phyloP scores from a whole-genome alignment of 148 eudicot species.

The Bassia scoparia region DNA sequence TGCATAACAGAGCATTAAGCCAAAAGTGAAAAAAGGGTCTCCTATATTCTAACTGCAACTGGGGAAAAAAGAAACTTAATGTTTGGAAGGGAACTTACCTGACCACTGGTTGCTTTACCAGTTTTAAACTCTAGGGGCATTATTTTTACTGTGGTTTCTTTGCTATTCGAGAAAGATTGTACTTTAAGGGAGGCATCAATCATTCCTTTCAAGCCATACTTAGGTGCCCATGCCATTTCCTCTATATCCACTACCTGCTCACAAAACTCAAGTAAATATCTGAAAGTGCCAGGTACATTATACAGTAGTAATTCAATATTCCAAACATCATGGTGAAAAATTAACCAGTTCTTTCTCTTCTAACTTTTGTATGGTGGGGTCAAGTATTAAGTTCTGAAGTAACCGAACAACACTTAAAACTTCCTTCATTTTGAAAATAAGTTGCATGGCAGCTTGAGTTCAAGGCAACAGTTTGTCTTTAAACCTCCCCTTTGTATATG shows the following conservation, averaged over 20 bases:
- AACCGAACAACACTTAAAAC: neutral
- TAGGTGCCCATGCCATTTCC: conserved; percentile 99
- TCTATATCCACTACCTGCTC: conserved; percentile 88
- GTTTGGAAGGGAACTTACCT: conserved; percentile 46
- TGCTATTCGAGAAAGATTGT: conserved; percentile 31
- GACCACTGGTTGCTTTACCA: conserved; percentile 89
- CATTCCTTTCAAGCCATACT: conserved; percentile 94
- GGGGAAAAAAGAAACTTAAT: neutral
- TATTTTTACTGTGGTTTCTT: conserved; percentile 47
- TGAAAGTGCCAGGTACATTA: neutral
- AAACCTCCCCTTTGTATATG: neutral
- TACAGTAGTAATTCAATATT: neutral
- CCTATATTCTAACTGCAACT: neutral
- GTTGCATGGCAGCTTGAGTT: neutral
- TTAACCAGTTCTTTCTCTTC: too few species aligned
- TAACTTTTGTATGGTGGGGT: too few species aligned
- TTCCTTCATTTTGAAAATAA: neutral
- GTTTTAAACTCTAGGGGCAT: conserved; percentile 97
- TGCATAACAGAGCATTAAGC: conserved; percentile 37
- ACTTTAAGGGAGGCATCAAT: conserved; percentile 90
- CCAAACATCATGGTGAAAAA: neutral
- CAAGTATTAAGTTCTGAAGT: neutral
- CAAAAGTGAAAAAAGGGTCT: conserved; percentile 8
- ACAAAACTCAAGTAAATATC: conserved; percentile 9
- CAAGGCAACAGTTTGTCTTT: neutral